phyloP scores from a whole-genome alignment of 1,139 yeast genomes.

The Saccharomycopsis hybrid region DNA sequence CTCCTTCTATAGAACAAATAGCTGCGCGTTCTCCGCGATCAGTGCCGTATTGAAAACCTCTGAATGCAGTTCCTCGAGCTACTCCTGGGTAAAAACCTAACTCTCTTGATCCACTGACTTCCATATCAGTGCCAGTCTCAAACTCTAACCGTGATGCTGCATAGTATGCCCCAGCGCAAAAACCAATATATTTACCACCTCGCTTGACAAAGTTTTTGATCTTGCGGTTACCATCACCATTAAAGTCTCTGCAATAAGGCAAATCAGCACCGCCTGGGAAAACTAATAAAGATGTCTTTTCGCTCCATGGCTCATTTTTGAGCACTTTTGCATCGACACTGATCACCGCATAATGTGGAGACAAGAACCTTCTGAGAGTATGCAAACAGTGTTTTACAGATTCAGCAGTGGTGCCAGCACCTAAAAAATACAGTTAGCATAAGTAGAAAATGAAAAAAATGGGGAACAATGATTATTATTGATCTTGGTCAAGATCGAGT shows the following conservation, averaged over 20 bases:
- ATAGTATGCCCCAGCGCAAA: conserved; percentile 96
- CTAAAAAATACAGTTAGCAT: conserved; percentile 26
- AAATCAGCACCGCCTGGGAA: conserved; percentile 97
- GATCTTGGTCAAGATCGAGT: background rate
- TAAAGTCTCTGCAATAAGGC: conserved; percentile 66
- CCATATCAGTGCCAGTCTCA: conserved; percentile 65
- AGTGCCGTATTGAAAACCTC: conserved; percentile 73
- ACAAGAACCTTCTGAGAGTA: conserved; percentile 63
- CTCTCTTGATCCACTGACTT: conserved; percentile 82
- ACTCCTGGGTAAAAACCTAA: conserved; percentile 75
- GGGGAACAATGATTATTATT: background rate
- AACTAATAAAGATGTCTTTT: conserved; percentile 71
- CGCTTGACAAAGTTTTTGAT: conserved; percentile 60
- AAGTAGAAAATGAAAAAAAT: background rate
- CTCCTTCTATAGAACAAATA: conserved; percentile 33
- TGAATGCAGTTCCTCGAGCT: conserved; percentile 73
- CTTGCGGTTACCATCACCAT: conserved; percentile 58
- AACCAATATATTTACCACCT: conserved; percentile 82
- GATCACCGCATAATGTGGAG: conserved; percentile 84
- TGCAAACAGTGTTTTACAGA: conserved; percentile 81
- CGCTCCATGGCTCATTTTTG: conserved; percentile 80
- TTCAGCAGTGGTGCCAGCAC: conserved; percentile 83
- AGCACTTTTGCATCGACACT: conserved; percentile 60
- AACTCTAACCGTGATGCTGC: conserved; percentile 75
- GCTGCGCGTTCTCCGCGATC: conserved; percentile 71